Percentiles rank a stretch among this genome's conserved stretches.
phyloP scores from a whole-genome alignment of 2,329 filamentous ascomycete genomes.

The Fusarium marasasianum region DNA sequence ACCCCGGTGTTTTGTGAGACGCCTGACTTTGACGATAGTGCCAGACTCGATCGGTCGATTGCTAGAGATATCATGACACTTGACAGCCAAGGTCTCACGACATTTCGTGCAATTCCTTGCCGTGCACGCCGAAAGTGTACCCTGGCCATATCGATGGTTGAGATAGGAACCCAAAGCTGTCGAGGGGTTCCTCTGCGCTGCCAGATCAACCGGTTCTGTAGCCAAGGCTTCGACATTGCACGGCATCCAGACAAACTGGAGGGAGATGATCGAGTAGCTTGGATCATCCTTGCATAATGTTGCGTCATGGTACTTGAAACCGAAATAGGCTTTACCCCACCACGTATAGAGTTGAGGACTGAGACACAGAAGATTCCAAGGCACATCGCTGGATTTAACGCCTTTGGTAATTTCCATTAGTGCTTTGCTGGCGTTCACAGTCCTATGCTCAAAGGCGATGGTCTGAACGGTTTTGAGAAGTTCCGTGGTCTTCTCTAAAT shows the following conservation, averaged over 20 bases:
- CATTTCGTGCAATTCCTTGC: background rate
- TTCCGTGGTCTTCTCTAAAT: background rate
- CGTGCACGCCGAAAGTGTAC: background rate
- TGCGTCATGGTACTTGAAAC: background rate
- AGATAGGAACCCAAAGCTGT: background rate
- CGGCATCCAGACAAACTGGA: background rate
- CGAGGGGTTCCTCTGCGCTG: background rate
- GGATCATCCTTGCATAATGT: background rate
- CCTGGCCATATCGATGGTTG: background rate
- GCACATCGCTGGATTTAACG: background rate
- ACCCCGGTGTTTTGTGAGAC: fast-evolving
- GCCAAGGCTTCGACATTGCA: background rate
- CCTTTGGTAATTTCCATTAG: background rate
- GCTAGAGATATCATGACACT: background rate
- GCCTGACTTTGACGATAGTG: background rate
- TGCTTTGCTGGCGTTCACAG: too few species aligned
- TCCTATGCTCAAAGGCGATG: too few species aligned
- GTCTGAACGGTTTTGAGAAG: too few species aligned
- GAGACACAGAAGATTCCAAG: background rate
- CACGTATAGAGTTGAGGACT: background rate
- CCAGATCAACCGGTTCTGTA: background rate
- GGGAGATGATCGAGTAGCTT: background rate
- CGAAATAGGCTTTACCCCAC: background rate
- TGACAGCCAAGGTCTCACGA: fast-evolving
- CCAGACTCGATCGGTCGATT: background rate